A percentile compares a stretch with the other conserved stretches of the same genome.
Evolutionary conservation across 2,329 filamentous ascomycete species (phyloP).

Genomic region (Talaromyces rugulosus): DNA sequence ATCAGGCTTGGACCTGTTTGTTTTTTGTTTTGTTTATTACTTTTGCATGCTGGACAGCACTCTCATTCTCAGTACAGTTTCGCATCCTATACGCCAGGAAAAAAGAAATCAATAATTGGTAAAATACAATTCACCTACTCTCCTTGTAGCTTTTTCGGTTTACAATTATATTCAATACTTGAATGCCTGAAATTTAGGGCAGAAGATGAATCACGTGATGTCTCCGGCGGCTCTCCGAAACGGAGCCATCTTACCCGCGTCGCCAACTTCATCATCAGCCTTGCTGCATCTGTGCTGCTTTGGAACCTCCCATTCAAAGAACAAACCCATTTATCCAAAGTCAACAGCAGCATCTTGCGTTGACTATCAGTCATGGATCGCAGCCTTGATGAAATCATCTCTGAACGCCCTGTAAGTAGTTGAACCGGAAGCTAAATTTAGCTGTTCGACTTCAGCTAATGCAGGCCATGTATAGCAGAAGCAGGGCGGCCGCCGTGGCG

Average conservation of each 20-base stretch:
- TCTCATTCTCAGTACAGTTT: neutral
- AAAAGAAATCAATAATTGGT: neutral
- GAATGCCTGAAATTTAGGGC: too few relatives aligned
- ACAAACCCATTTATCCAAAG: neutral
- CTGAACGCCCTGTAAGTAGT: slow-evolving; percentile 53
- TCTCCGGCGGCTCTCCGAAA: too few relatives aligned
- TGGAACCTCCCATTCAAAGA: neutral
- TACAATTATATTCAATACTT: too few relatives aligned
- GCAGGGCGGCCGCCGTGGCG: slow-evolving; percentile 27
- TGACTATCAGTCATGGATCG: slow-evolving; percentile 51
- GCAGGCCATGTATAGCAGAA: slow-evolving; percentile 6
- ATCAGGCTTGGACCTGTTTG: slow-evolving; percentile 6
- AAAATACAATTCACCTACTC: neutral
- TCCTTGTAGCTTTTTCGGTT: too few relatives aligned
- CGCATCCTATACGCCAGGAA: neutral
- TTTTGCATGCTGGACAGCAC: slow-evolving; percentile 11
- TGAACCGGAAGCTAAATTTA: too few relatives aligned
- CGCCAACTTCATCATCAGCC: neutral
- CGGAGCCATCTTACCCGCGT: neutral
- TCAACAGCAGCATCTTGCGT: neutral
- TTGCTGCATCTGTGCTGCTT: neutral
- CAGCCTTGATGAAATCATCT: slow-evolving; percentile 61
- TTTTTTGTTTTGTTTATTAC: neutral
- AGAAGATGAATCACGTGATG: too few relatives aligned
- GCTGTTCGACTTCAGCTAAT: neutral